These are phyloP conservation scores for Elymus sibiricus DNA, from an alignment of 176 grass and related monocot genomes.

Conservation along the genomic window DNA sequence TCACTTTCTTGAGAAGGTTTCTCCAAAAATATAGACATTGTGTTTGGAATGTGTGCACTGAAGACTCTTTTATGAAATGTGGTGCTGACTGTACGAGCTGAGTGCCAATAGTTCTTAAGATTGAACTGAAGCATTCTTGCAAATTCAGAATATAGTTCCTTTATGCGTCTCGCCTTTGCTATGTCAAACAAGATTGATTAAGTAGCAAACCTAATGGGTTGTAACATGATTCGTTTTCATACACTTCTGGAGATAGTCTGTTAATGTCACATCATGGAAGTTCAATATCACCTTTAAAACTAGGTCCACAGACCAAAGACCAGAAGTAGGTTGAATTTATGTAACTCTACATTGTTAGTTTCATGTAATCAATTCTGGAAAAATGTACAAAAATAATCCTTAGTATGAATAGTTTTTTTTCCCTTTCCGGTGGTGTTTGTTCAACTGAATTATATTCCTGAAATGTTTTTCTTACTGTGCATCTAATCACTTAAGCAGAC, in stretches of 20 bases:
- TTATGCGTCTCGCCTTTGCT: neutral
- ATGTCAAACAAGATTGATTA: neutral
- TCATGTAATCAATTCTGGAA: neutral
- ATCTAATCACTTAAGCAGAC: neutral
- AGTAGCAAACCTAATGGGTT: neutral
- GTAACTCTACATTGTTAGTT: neutral
- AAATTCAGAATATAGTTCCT: neutral
- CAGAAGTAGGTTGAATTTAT: neutral
- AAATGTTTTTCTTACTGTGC: neutral
- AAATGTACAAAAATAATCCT: neutral
- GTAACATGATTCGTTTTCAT: neutral
- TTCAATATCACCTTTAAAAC: neutral
- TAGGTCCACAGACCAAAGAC: neutral
- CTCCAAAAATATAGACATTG: neutral
- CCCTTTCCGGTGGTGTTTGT: neutral
- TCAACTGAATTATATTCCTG: neutral
- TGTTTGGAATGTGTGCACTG: neutral
- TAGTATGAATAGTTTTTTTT: neutral
- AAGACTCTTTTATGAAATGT: neutral
- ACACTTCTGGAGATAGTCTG: neutral
- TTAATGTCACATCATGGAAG: neutral
- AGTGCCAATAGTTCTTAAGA: neutral
- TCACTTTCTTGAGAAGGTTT: neutral
- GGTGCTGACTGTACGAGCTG: neutral
- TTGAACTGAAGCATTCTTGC: neutral